A percentile compares a stretch with the other conserved stretches of the same genome.
Conservation (phyloP, 2,329 filamentous ascomycete species). For the Orbilia brochopaga region DNA sequence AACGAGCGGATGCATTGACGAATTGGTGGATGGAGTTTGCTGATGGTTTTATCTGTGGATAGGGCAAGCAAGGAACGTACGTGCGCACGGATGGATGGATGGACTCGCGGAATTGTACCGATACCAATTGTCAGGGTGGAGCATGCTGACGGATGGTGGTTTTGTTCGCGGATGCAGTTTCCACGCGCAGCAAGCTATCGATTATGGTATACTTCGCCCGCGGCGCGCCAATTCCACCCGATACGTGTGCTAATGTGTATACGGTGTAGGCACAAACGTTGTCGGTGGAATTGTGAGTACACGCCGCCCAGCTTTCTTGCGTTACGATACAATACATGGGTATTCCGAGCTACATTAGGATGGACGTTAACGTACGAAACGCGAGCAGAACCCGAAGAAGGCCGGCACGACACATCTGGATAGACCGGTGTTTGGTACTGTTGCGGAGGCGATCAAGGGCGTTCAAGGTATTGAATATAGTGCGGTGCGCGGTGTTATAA, state of each 20-base stretch:
- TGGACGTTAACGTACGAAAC: constrained; percentile 1
- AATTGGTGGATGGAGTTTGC: constrained; percentile 5
- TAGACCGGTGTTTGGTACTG: constrained; percentile 89
- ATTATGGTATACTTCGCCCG: constrained; percentile 74
- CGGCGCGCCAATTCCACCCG: constrained; percentile 55
- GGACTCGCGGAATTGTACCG: constrained; percentile 10
- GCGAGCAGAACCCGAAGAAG: constrained; percentile 83
- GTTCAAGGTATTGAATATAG: constrained; percentile 59
- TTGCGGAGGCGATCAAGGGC: constrained; percentile 84
- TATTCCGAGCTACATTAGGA: neutral
- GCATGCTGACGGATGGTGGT: constrained; percentile 10
- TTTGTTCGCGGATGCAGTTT: constrained; percentile 68
- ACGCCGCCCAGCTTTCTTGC: neutral
- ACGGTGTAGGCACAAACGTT: constrained; percentile 80
- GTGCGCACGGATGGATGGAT: constrained; percentile 4
- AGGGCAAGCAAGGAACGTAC: constrained; percentile 51
- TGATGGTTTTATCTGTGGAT: constrained; percentile 18
- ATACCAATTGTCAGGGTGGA: constrained; percentile 6
- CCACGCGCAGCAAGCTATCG: constrained; percentile 96
- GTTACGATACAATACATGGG: constrained; percentile 8
- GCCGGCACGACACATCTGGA: constrained; percentile 87
- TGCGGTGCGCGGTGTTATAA: constrained; percentile 1
- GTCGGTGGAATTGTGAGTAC: constrained; percentile 77
- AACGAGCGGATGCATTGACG: too few relatives aligned
- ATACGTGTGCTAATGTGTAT: constrained; percentile 50